Evolutionary conservation across 116 monocot genomes (phyloP).

Genomic region (Dioscorea cayenensis): DNA sequence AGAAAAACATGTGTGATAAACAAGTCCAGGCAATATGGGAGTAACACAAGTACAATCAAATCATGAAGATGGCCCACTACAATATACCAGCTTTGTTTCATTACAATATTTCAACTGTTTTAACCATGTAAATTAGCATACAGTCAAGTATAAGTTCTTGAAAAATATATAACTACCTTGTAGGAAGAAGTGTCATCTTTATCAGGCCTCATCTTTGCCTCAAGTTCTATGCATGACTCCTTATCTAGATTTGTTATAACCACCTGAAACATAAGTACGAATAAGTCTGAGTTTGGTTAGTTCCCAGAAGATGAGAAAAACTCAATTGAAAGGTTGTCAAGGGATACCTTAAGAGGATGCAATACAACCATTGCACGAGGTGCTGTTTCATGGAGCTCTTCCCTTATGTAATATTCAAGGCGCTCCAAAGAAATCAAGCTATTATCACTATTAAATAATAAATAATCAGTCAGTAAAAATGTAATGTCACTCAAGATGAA

Average conservation of each 20-base stretch:
- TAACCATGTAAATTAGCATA: no score
- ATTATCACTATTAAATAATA: constrained; percentile 59
- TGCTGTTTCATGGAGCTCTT: constrained; percentile 86
- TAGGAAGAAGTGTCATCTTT: constrained; percentile 66
- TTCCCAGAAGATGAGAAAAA: background rate
- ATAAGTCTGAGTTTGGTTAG: background rate
- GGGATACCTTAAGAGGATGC: constrained; percentile 81
- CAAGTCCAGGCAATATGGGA: no score
- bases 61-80: no score
- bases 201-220: constrained; percentile 97
- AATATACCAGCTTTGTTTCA: no score
- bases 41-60: no score
- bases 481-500: no score
- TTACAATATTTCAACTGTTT: no score
- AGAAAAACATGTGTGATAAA: no score
- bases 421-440: constrained; percentile 78
- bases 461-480: no score
- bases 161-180: constrained; percentile 37
- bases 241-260: constrained; percentile 82
- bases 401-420: constrained; percentile 92
- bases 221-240: constrained; percentile 54
- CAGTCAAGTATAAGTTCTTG: no score
- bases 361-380: constrained; percentile 78
- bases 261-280: constrained; percentile 33
- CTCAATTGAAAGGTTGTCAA: background rate